Evolutionary conservation across 306 rosid genomes (phyloP).

Genomic region (Dryas octopetala): DNA sequence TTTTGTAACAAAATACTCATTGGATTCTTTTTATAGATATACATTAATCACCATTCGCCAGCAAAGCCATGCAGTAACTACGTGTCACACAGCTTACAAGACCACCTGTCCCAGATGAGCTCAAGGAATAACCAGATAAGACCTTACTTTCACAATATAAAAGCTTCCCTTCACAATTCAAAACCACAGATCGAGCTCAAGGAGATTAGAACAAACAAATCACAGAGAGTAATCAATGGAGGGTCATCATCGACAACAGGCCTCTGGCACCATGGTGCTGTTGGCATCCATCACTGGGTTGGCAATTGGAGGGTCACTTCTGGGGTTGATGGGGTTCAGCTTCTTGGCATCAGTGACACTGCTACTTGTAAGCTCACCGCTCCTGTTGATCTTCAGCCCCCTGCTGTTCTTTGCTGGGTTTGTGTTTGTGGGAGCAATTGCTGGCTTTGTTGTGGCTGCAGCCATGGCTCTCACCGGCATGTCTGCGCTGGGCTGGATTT

Average conservation of each 20-base stretch:
- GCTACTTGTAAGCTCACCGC: slow-evolving; percentile 24
- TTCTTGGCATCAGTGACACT: slow-evolving; percentile 27
- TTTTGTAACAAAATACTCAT: neutral
- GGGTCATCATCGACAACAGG: slow-evolving; percentile 4
- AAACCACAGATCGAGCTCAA: neutral
- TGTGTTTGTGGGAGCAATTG: slow-evolving; percentile 1
- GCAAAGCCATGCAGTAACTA: neutral
- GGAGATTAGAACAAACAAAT: neutral
- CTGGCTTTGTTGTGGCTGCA: slow-evolving; percentile 21
- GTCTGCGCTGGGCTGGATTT: slow-evolving; percentile 7
- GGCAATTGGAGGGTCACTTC: slow-evolving; percentile 27
- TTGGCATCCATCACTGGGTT: slow-evolving; percentile 10
- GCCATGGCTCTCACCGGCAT: slow-evolving; percentile 11
- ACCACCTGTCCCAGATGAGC: neutral
- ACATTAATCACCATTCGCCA: neutral
- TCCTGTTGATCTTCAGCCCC: slow-evolving; percentile 29
- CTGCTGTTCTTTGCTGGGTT: slow-evolving; percentile 9
- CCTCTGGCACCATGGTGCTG: neutral
- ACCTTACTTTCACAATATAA: neutral
- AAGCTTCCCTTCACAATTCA: neutral
- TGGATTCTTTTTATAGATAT: neutral
- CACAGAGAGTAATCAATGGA: neutral
- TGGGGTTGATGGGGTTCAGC: slow-evolving; percentile 32
- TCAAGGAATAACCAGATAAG: neutral
- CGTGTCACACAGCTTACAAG: neutral